Evolutionary conservation across 768 basidiomycete genomes (phyloP).

Genomic region (Hydnomerulius pinastri): DNA sequence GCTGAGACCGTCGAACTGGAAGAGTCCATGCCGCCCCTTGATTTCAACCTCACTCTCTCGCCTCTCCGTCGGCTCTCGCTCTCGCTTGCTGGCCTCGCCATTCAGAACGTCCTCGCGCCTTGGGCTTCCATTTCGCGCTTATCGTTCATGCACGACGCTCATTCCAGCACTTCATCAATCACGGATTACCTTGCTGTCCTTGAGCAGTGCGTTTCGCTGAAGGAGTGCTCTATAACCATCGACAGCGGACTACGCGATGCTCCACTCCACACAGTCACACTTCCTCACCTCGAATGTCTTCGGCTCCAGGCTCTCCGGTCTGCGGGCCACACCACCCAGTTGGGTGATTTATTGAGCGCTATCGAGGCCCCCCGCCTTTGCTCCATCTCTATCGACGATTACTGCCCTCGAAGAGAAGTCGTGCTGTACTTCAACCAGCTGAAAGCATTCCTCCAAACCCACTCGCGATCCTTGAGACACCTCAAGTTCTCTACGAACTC

Average conservation of each 20-base stretch:
- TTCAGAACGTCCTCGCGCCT: constrained; percentile 13
- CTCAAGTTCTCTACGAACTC: constrained; percentile 21
- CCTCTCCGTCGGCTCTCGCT: constrained; percentile 17
- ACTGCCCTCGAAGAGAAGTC: constrained; percentile 12
- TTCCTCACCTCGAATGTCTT: constrained; percentile 20
- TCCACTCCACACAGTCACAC: constrained; percentile 11
- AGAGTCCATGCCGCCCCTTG: constrained; percentile 2
- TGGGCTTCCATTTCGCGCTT: constrained; percentile 24
- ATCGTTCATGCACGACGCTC: constrained; percentile 26
- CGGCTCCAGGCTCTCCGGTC: constrained; percentile 17
- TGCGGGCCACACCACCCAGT: constrained; percentile 18
- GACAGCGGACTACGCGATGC: constrained; percentile 7
- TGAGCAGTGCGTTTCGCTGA: constrained; percentile 22
- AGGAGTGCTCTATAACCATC: constrained; percentile 20
- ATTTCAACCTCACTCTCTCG: constrained; percentile 14
- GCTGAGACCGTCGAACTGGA: constrained; percentile 2
- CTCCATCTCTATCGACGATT: constrained; percentile 19
- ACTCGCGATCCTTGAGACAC: constrained; percentile 11
- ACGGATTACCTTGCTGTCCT: constrained; percentile 20
- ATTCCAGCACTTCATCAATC: constrained; percentile 19
- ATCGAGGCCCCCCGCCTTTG: constrained; percentile 19
- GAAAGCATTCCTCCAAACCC: constrained; percentile 15
- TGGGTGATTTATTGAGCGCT: constrained; percentile 14
- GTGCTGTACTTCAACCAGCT: constrained; percentile 15
- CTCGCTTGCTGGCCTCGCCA: constrained; percentile 20